Evolutionary conservation across 805 yeast species (phyloP).

Genomic region (Clavispora fructus): DNA sequence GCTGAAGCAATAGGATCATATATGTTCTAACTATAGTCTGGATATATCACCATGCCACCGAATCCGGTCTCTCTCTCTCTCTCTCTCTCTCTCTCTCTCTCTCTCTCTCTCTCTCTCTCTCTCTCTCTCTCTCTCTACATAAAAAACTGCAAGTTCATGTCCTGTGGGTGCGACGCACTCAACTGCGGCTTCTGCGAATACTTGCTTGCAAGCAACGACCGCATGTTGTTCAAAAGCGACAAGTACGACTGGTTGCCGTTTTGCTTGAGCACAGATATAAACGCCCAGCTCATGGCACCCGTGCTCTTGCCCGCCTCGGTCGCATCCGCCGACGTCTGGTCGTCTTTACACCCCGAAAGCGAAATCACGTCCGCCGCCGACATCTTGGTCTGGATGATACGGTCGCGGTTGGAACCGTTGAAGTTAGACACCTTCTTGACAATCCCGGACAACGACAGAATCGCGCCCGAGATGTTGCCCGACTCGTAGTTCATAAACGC

Average conservation of each 20-base stretch:
- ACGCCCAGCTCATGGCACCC: conserved; percentile 84
- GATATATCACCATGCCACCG: no score
- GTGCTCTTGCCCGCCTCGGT: conserved; percentile 64
- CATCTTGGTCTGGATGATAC: conserved; percentile 47
- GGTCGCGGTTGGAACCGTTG: conserved; percentile 19
- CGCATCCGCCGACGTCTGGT: conserved; percentile 78
- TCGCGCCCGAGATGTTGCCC: conserved; percentile 35
- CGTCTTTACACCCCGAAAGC: conserved; percentile 78
- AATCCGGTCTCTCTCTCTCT: no score
- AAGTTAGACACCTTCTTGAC: conserved; percentile 26
- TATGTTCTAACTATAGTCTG: no score
- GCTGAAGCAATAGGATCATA: no score
- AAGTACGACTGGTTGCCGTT: conserved; percentile 66
- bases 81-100: neutral
- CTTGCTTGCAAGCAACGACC: conserved; percentile 55
- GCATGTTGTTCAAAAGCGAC: conserved; percentile 64
- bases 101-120: neutral
- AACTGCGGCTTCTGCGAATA: conserved; percentile 83
- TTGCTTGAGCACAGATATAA: conserved; percentile 54
- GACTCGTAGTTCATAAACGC: conserved; percentile 19
- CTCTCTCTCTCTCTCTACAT: neutral
- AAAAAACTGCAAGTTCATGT: conserved; percentile 40
- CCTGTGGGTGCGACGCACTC: conserved; percentile 77
- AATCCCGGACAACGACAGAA: conserved; percentile 29
- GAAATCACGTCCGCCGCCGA: conserved; percentile 74